Evolutionary conservation across 495 filamentous ascomycete genomes (phyloP), one percentile per base, ranked within the genome.

Genomic region (Xylaria castorea): DNA sequence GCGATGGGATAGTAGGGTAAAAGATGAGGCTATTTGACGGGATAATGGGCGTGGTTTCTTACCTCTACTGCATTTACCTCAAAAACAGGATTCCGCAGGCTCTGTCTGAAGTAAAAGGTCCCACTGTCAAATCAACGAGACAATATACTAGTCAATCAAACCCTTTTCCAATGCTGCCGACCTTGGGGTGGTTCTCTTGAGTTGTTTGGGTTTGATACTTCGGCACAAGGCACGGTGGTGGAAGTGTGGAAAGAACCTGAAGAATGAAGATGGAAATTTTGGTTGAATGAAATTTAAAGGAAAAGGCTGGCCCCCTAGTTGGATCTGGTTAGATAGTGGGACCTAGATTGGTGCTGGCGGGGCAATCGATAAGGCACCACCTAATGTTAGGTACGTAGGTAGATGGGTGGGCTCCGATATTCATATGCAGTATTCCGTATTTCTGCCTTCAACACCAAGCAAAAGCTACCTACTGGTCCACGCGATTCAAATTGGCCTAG

Each of bases 21-120:
- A 87, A 85, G 84, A 84, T 83, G 85, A 82, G 75, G 87, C 80
- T 77, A 86, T 83, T 80, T 77, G 90, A 89, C 74, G 69, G 79
- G 83, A n/a, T 18, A 5, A 18, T 53, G 46, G 83, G 72, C 27
- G 72, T 67, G 76, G 68, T 53, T 69, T 20, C 63, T 72, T 61
- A 66, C 70, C 44, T 57, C 34, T 60, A 44, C 63, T 57, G 46
- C 20, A 71, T 48, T 44, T 20, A 51, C 22, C 27, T 1, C 42
- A n/a, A 36, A 16, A 53, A 9, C 67, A 51, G 55, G 36, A 4
- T 32, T 20, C 18, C 20, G 3, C 22, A 48, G 9, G 25, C 38
- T 11, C 18, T 25, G 20, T 36, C 40, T 36, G 55, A 42, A n/a
- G 40, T 18, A 32, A 14, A 46, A 34, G 1, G 8, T n/a, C 18